Evolutionary conservation across 1,139 yeast species (phyloP), one percentile per base, ranked within the genome.

Genomic region (Lodderomyces orthopsilosis): DNA sequence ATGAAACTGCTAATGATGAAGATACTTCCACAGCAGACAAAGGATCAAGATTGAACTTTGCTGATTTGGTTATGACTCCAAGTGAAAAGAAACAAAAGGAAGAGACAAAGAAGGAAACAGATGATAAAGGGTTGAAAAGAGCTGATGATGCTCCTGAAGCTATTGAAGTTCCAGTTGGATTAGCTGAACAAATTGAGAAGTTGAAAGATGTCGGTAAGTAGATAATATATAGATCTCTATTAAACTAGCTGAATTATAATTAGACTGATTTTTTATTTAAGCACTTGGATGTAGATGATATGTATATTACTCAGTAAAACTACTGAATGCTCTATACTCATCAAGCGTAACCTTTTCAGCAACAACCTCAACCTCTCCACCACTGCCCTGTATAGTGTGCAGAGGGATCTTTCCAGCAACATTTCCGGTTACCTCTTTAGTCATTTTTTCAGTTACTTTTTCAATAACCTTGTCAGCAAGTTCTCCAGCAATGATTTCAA

Each of bases 51-150:
- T 60, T 73, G 58, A 73, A 72, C 59, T 73, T 73, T 55, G 66
- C 68, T 46, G 78, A 73, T 54, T 68, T 73, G 48, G 69, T 73
- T 46, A 71, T 72, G 77, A 72, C 78, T 28, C 77, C 77, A 46
- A 58, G 66, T 46, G 74, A 70, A 40, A 66, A 40, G 35, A 41
- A 43, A 18, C 19, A 44, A 43, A 35, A 42, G 35, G 40, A 33
- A 23, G 38, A 37, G 38, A 39, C 38, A 4, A 27, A 37, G 15
- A 37, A 37, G 21, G 9, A 37, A 7, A 18, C 28, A 15, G 35
- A 41, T 13, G 33, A 23, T 15, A 36, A 41, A 7, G 41, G 35
- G 14, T 17, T 37, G 8, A 22, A 26, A 18, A 28, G 26, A 28
- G 12, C 40, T 10, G 37, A 42, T 2, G 45, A 45, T 19, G 42